A percentile compares a stretch with the other conserved stretches of the same genome.
phyloP scores from a whole-genome alignment of 768 basidiomycete species.

The Leucocoprinus leucothites region DNA sequence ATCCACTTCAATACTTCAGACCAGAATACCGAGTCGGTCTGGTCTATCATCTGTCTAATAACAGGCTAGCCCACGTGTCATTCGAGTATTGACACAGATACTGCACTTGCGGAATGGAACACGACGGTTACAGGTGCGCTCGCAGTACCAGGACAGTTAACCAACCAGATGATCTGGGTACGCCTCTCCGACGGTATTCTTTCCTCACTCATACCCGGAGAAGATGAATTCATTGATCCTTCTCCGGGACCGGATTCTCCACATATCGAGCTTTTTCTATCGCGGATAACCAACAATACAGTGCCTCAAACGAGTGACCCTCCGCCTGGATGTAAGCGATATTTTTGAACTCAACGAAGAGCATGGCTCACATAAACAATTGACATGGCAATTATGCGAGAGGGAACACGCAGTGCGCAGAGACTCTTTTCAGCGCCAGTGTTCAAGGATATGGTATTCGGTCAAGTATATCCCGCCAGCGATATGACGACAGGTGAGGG shows the following conservation, averaged over 20 bases:
- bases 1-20: constrained; percentile 3
- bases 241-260: constrained; percentile 11
- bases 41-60: neutral
- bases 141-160: constrained; percentile 1
- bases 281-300: constrained; percentile 1
- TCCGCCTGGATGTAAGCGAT: neutral
- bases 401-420: constrained; percentile 16
- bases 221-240: constrained; percentile 11
- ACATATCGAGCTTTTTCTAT: constrained; percentile 16
- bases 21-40: constrained; percentile 2
- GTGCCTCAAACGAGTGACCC: neutral
- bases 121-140: constrained; percentile 13
- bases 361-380: constrained; percentile 19
- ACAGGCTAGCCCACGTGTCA: neutral
- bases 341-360: constrained; percentile 40
- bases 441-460: constrained; percentile 16
- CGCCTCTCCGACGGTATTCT: constrained; percentile 11
- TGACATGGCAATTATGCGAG: constrained; percentile 21
- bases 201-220: neutral
- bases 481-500: neutral
- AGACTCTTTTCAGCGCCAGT: constrained; percentile 19
- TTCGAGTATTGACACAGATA: neutral
- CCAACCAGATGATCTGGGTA: constrained; percentile 10
- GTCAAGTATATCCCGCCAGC: neutral
- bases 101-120: constrained; percentile 11